These are phyloP conservation scores for Massarina eburnea DNA, from an alignment of 2,329 filamentous ascomycete genomes.

Conservation along the genomic window DNA sequence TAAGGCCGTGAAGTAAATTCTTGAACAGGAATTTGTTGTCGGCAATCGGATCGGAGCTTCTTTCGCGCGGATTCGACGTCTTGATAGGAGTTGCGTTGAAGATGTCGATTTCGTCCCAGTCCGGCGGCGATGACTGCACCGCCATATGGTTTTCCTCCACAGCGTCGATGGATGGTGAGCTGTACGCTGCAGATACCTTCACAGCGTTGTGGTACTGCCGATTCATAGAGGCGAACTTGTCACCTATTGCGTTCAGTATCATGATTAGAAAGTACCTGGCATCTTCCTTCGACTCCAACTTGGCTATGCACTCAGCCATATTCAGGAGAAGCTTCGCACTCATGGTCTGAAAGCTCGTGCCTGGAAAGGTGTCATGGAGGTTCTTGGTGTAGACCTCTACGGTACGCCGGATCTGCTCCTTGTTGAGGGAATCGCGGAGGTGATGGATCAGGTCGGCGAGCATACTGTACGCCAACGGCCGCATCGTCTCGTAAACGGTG, in stretches of 20 bases:
- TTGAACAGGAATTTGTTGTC: slow-evolving; percentile 99
- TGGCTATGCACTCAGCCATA: slow-evolving; percentile 97
- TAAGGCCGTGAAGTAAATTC: slow-evolving; percentile 91
- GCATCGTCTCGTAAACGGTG: slow-evolving; percentile 95
- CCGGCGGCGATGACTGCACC: slow-evolving; percentile 76
- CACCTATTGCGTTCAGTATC: slow-evolving; percentile 95
- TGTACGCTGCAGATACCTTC: slow-evolving; percentile 81
- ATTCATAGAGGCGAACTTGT: slow-evolving; percentile 99
- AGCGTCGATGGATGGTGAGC: slow-evolving; percentile 64
- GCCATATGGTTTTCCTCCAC: slow-evolving; percentile 79
- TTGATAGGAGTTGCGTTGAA: slow-evolving; percentile 97
- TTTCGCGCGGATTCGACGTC: slow-evolving; percentile 85
- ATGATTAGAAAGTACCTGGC: slow-evolving; percentile 94
- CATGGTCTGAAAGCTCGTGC: slow-evolving; percentile 99
- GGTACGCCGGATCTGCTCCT: slow-evolving; percentile 90
- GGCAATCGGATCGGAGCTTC: slow-evolving; percentile 83
- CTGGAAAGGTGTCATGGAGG: slow-evolving; percentile 90
- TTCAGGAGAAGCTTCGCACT: slow-evolving; percentile 95
- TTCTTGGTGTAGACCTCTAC: slow-evolving; percentile 98
- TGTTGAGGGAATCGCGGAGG: slow-evolving; percentile 82
- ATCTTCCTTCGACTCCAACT: slow-evolving; percentile 88
- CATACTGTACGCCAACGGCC: slow-evolving; percentile 96
- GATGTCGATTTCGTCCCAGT: slow-evolving; percentile 98
- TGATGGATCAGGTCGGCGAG: slow-evolving; percentile 97
- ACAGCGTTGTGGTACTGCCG: slow-evolving; percentile 92